Evolutionary conservation across 164 flowering plant species (phyloP), one percentile per base, ranked within the genome.

Genomic region (Tetrastigma voinierianum): DNA sequence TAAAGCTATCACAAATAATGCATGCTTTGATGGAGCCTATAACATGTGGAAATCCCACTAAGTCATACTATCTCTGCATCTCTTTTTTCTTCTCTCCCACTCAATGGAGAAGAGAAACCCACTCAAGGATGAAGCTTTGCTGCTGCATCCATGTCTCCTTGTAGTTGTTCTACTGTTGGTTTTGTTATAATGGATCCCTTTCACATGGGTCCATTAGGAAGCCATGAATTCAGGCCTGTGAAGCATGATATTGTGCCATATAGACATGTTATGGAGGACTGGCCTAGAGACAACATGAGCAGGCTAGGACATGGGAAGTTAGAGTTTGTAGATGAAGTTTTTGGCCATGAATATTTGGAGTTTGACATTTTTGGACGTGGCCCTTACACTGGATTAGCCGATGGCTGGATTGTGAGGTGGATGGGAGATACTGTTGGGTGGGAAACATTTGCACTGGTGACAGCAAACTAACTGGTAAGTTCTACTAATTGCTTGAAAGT

Each of bases 321-420:
- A 74, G 92, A 86, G 79, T 91, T 90, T 69, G 86, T 80, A 24
- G 77, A 90, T 49, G 76, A 93, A 66, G 90, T 93, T 2, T 96
- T 84, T 49, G 99, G 98, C 10, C 99, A 98, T 0, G 97, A 93
- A 67, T 93, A 97, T 0, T 66, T 93, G 52, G 99, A 96, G 78
- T 96, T 96, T 55, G 98, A 96, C 55, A 51, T 40, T 12, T 52
- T 73, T 32, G 99, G 98, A 2, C 86, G 83, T 47, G 99, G 98
- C 2, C 99, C 99, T 45, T 93, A 96, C 70, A 61, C 98, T 0
- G 97, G 99, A 0, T 65, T 90, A 59, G 99, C 99, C 0, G 98
- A 93, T 73, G 99, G 98, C 1, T 89, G 98, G 5, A 60, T 96
- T 46, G 97, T 96, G 9, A 80, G 98, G 65, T 96, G 99, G 99